Base-by-base conservation (phyloP, 1,139 yeast genomes). In the Kurtzmaniella natalensis region DNA sequence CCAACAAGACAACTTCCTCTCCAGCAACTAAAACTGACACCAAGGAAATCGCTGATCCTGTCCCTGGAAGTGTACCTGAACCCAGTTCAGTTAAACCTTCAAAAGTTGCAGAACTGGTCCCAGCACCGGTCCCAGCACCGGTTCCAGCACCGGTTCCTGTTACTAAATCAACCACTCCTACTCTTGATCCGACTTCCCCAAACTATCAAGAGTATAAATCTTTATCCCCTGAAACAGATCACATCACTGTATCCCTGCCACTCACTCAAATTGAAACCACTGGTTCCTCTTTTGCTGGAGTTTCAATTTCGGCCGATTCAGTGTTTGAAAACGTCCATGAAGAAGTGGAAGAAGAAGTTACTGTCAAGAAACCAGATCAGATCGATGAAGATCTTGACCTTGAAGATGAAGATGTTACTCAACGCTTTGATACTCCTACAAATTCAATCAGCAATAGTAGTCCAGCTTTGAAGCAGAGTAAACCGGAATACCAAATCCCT, bases 261-360 rank as follows among this genome's bases (percentile, higher is more conserved):
- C 17, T 52, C 26, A 46, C 51, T 25, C 61, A 59, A 25, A 63
- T 60, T 3, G 53, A 53, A 37, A 61, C 71, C 2, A 43, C 63
- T 2, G 50, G 53, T 6, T 64, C 70, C 1, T 64, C 72, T 4
- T 67, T 61, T 51, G 71, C 72, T 10, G 71, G 70, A 6, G 64
- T 67, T 16, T 63, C 71, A 3, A 42, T 53, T 35, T 53, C 45
- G 29, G 43, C 47, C 11, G 50, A 39, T 9, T 47, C 39, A 5
- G 33, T 32, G 3, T 38, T 39, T 34, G 57, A 53, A 34, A 23
- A 23, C 14, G 26, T 23, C 16, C 38, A 48, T 22, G 44, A 42
- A 32, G 37, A 36, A 26, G 34, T 37, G 16, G 34, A 26, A 2
- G 22, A 17, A 15, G 38, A 32, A 7, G n/a, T n/a, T n/a, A n/a